Evolutionary conservation across 768 basidiomycete genomes (phyloP).

Genomic region (Lentinus brumalis): DNA sequence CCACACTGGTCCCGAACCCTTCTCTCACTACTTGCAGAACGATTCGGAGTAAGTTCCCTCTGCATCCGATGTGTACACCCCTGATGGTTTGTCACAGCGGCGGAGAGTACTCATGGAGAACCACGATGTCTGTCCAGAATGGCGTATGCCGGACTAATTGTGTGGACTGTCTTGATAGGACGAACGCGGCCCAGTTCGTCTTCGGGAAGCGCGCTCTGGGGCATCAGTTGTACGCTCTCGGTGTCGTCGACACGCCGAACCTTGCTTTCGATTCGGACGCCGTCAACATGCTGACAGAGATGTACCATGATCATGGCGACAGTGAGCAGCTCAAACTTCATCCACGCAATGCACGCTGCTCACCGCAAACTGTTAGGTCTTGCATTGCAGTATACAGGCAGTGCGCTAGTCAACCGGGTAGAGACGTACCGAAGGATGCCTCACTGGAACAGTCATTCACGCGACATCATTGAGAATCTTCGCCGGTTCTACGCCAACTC

Average conservation of each 20-base stretch:
- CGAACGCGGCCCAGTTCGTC: slow-evolving; percentile 95
- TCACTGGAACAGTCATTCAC: slow-evolving; percentile 96
- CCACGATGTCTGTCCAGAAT: slow-evolving; percentile 78
- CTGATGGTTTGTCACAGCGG: not conserved
- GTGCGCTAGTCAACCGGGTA: slow-evolving; percentile 92
- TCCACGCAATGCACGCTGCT: not conserved
- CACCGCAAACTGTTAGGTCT: slow-evolving; percentile 54
- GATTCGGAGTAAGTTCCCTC: slow-evolving; percentile 37
- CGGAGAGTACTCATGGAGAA: slow-evolving; percentile 53
- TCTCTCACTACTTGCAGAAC: slow-evolving; percentile 63
- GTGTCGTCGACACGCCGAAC: slow-evolving; percentile 82
- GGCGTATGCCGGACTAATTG: slow-evolving; percentile 95
- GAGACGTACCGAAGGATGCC: slow-evolving; percentile 95
- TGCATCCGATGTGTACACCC: not conserved
- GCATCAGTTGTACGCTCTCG: slow-evolving; percentile 93
- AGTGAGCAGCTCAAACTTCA: slow-evolving; percentile 51
- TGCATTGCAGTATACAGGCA: slow-evolving; percentile 95
- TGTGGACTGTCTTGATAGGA: slow-evolving; percentile 95
- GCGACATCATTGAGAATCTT: slow-evolving; percentile 95
- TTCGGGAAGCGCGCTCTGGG: slow-evolving; percentile 94
- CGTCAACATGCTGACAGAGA: slow-evolving; percentile 95
- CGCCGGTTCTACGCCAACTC: slow-evolving; percentile 95
- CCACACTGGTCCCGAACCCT: slow-evolving; percentile 89
- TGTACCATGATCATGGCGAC: slow-evolving; percentile 98
- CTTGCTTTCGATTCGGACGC: slow-evolving; percentile 92